A percentile compares a stretch with the other conserved stretches of the same genome.
phyloP scores from a whole-genome alignment of 257 asterid species.

The Ballota nigra region DNA sequence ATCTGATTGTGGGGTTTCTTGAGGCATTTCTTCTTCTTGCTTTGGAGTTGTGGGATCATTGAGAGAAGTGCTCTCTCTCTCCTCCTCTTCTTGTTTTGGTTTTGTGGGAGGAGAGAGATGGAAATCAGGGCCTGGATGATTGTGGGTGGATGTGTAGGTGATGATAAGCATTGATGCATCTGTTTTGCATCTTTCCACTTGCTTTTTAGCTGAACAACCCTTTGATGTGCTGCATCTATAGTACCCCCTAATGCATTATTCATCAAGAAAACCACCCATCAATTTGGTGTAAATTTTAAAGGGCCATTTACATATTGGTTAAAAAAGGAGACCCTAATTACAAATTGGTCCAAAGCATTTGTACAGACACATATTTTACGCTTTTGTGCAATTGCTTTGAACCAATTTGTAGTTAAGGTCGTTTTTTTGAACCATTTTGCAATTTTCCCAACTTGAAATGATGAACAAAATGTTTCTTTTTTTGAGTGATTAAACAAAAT shows the following conservation, averaged over 20 bases:
- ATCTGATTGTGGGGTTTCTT: slow-evolving; percentile 31
- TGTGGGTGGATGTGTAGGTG: slow-evolving; percentile 71
- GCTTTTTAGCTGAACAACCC: slow-evolving; percentile 80
- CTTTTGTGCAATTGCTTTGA: no score
- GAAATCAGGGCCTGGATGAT: slow-evolving; percentile 49
- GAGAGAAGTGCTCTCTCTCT: background rate
- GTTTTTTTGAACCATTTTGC: no score
- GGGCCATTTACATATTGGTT: no score
- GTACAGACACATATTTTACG: no score
- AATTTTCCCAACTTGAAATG: no score
- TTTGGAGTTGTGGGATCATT: slow-evolving; percentile 17
- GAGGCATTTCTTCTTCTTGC: slow-evolving; percentile 33
- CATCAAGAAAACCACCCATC: background rate
- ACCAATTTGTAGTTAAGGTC: no score
- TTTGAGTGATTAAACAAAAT: no score
- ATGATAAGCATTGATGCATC: slow-evolving; percentile 66
- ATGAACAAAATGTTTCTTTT: no score
- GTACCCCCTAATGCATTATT: slow-evolving; percentile 61
- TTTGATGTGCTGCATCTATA: slow-evolving; percentile 84
- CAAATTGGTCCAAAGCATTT: no score
- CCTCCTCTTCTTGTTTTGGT: slow-evolving; percentile 4
- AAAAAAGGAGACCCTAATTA: no score
- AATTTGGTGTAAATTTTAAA: background rate
- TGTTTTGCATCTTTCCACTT: slow-evolving; percentile 69
- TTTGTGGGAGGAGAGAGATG: slow-evolving; percentile 9